These are phyloP conservation scores for Ambrosiella beaveri DNA, from an alignment of 2,329 filamentous ascomycete genomes.

Conservation along the genomic window DNA sequence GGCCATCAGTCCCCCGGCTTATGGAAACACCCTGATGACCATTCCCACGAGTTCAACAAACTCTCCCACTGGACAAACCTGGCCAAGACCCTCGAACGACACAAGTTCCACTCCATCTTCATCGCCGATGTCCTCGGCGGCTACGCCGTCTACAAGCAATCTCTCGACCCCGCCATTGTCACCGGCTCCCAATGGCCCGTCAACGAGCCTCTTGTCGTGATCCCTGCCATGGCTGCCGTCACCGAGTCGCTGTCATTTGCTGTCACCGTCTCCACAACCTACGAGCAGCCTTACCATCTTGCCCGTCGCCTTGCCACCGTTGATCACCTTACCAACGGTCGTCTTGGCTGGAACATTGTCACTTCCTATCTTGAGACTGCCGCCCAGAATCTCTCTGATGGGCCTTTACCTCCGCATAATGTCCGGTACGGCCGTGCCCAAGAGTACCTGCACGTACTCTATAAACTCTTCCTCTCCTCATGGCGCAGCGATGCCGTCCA, in stretches of 20 bases:
- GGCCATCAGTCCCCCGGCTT: constrained; percentile 37
- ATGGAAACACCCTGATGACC: constrained; percentile 47
- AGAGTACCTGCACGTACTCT: constrained; percentile 46
- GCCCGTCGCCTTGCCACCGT: constrained; percentile 48
- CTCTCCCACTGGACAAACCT: constrained; percentile 44
- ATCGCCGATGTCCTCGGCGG: constrained; percentile 51
- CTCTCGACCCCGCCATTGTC: constrained; percentile 39
- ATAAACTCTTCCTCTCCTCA: constrained; percentile 50
- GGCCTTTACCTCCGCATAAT: constrained; percentile 29
- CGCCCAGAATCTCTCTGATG: constrained; percentile 21
- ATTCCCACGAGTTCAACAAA: constrained; percentile 42
- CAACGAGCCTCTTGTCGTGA: constrained; percentile 46
- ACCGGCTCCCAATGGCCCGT: constrained; percentile 41
- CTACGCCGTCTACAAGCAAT: constrained; percentile 46
- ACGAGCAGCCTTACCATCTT: constrained; percentile 53
- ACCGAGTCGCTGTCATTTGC: constrained; percentile 53
- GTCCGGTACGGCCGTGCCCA: constrained; percentile 46
- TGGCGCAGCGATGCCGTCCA: constrained; percentile 51
- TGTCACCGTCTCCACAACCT: constrained; percentile 52
- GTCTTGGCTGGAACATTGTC: constrained; percentile 30
- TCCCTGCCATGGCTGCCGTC: constrained; percentile 53
- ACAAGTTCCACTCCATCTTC: constrained; percentile 49
- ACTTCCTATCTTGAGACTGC: constrained; percentile 52
- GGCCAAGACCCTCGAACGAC: constrained; percentile 40
- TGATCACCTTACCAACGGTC: constrained; percentile 49